Evolutionary conservation across 176 grass and related monocot genomes (phyloP), one percentile per base, ranked within the genome.

Genomic region (Musa beccarii): DNA sequence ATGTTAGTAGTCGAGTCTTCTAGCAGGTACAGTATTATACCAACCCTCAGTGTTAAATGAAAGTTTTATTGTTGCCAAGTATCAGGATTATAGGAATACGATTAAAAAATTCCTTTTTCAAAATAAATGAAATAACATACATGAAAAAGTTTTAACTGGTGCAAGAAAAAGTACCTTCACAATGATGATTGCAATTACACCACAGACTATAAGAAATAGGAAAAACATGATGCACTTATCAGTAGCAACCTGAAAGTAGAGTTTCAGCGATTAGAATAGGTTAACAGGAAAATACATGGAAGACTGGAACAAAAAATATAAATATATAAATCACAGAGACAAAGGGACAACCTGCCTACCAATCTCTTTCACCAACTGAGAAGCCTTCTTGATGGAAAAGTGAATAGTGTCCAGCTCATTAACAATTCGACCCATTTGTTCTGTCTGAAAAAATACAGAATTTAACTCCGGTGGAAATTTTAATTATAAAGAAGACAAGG

Each of bases 151-250:
- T 68, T 20, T 7, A 43, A 20, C 23, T 55, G 65, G 9, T 12
- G 61, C 16, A 62, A 65, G 50, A 12, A 84, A 1, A 49, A 83
- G 73, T 93, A 98, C 94, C 94, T 98, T 98, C 59, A 98, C 94
- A 82, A 98, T 69, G 78, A 98, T 87, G 65, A 93, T 83, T 71
- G 90, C 84, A 82, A 98, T 91, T 59, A 98, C 94, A 82, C 94
- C 94, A 51, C 81, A 91, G 43, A 98, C 94, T 75, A 98, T 91
- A 53, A 98, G 71, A 78, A 87, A 84, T 23, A 98, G 68, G 62
- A 98, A 88, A 0, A 76, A 73, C 94, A 98, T 98, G 70, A 98
- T 98, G 73, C 94, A 98, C 84, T 93, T 98, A 84, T 98, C 94
- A 79, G 94, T 98, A 62, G 94, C 94, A 59, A 98, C 94, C 94